Percentiles rank a stretch among this genome's conserved stretches.
Evolutionary conservation across 2,329 filamentous ascomycete species (phyloP).

Genomic region (Aspergillus tamarii): DNA sequence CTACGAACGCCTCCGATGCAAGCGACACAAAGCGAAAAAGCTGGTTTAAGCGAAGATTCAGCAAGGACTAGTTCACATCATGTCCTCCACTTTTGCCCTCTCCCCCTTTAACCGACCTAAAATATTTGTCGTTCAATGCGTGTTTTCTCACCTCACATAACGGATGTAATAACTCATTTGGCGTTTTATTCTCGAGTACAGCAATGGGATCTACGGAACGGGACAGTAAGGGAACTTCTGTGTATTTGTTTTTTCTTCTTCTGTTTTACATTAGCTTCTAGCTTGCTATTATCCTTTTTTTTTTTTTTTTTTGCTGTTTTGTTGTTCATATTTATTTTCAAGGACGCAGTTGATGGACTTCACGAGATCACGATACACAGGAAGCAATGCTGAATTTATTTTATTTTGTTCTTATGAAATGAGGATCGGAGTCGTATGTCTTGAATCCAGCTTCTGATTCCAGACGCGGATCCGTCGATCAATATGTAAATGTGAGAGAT

Average conservation of each 20-base stretch:
- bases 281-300: constrained; percentile 6
- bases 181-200: constrained; percentile 11
- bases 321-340: constrained; percentile 10
- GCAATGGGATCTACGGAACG: constrained; percentile 4
- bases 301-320: constrained; percentile 13
- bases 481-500: not conserved
- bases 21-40: constrained; percentile 72
- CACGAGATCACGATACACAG: constrained; percentile 31
- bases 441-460: not conserved
- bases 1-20: constrained; percentile 22
- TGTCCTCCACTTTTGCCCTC: not conserved
- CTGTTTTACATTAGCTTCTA: constrained; percentile 5
- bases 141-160: constrained; percentile 27
- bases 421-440: not conserved
- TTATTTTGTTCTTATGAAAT: not conserved
- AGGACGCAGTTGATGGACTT: constrained; percentile 17
- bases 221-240: not conserved
- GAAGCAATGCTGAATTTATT: constrained; percentile 15
- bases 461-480: not conserved
- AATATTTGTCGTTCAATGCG: not conserved
- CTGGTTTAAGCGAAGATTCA: constrained; percentile 84
- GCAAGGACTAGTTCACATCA: constrained; percentile 47
- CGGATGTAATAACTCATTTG: constrained; percentile 15
- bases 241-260: constrained; percentile 2
- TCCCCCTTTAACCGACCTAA: not conserved